Percentiles rank a stretch among this genome's conserved stretches.
phyloP scores from a whole-genome alignment of 1,139 yeast species.

The Yamadazyma atmosphaerica region DNA sequence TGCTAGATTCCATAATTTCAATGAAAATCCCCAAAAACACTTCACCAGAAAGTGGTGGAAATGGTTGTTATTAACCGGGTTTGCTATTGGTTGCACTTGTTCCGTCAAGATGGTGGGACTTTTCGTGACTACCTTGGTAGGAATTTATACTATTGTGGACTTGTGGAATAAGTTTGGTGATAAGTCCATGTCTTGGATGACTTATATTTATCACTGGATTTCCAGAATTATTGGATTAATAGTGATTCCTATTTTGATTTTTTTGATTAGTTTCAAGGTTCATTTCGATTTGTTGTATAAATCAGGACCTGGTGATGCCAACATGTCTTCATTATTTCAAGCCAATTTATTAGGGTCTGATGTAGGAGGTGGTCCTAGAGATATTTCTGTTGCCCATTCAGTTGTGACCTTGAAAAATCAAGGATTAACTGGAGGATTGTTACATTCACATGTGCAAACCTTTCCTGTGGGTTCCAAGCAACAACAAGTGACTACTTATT shows the following conservation, averaged over 20 bases:
- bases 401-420: conserved; percentile 80
- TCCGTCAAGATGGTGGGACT: conserved; percentile 88
- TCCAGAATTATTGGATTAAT: conserved; percentile 64
- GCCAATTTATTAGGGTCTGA: conserved; percentile 83
- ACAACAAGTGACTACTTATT: conserved; percentile 94
- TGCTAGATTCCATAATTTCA: conserved; percentile 75
- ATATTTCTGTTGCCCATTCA: conserved; percentile 77
- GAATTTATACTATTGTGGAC: conserved; percentile 73
- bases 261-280: conserved; percentile 64
- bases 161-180: conserved; percentile 71
- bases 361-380: conserved; percentile 87
- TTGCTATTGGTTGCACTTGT: conserved; percentile 72
- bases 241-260: conserved; percentile 60
- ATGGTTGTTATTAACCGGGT: conserved; percentile 81
- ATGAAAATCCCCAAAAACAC: conserved; percentile 43
- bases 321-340: conserved; percentile 95
- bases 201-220: conserved; percentile 61
- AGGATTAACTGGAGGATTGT: conserved; percentile 87
- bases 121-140: conserved; percentile 71
- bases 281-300: conserved; percentile 73
- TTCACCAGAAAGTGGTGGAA: conserved; percentile 91
- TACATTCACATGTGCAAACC: conserved; percentile 92
- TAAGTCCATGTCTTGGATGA: conserved; percentile 48
- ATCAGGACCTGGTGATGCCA: conserved; percentile 93
- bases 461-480: conserved; percentile 95